Percentiles rank a stretch among this genome's conserved stretches.
These are phyloP conservation scores for Cryphonectria parasitica DNA, from an alignment of 2,329 filamentous ascomycete genomes.

Conservation along the genomic window DNA sequence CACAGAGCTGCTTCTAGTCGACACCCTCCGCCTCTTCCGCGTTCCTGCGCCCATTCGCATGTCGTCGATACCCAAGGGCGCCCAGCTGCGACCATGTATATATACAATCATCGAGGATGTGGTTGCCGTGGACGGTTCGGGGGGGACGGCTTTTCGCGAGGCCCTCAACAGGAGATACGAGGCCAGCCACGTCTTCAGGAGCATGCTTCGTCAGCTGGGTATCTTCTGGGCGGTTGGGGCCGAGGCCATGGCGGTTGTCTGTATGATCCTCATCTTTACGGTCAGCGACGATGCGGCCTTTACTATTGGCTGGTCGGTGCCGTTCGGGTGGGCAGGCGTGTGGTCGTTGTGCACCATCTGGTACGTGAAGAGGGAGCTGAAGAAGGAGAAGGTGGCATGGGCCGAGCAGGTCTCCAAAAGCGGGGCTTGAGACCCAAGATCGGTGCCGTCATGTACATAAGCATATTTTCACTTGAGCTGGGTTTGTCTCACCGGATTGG, in stretches of 20 bases:
- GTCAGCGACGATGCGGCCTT: slow-evolving; percentile 33
- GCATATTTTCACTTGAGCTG: neutral
- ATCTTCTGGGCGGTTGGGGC: slow-evolving; percentile 60
- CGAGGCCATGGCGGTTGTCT: slow-evolving; percentile 31
- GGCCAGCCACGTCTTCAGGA: slow-evolving; percentile 56
- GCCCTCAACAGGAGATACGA: slow-evolving; percentile 55
- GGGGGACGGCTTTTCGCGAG: slow-evolving; percentile 56
- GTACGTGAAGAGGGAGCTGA: slow-evolving; percentile 35
- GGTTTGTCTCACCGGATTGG: neutral
- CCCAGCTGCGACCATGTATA: slow-evolving; percentile 60
- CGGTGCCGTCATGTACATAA: neutral
- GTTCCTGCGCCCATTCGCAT: slow-evolving; percentile 62
- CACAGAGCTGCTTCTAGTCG: slow-evolving; percentile 45
- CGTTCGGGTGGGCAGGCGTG: slow-evolving; percentile 34
- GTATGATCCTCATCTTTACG: slow-evolving; percentile 34
- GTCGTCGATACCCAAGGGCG: slow-evolving; percentile 65
- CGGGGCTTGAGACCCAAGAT: neutral
- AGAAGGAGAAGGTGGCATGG: slow-evolving; percentile 36
- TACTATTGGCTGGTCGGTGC: slow-evolving; percentile 33
- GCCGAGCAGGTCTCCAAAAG: slow-evolving; percentile 32
- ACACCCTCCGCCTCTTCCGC: slow-evolving; percentile 40
- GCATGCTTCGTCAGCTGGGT: slow-evolving; percentile 57
- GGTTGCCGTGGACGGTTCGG: slow-evolving; percentile 67
- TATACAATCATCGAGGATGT: slow-evolving; percentile 71
- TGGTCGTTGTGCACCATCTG: slow-evolving; percentile 34